phyloP scores from a whole-genome alignment of 1,139 yeast genomes.

The Barnettozyma hawaiiensis region DNA sequence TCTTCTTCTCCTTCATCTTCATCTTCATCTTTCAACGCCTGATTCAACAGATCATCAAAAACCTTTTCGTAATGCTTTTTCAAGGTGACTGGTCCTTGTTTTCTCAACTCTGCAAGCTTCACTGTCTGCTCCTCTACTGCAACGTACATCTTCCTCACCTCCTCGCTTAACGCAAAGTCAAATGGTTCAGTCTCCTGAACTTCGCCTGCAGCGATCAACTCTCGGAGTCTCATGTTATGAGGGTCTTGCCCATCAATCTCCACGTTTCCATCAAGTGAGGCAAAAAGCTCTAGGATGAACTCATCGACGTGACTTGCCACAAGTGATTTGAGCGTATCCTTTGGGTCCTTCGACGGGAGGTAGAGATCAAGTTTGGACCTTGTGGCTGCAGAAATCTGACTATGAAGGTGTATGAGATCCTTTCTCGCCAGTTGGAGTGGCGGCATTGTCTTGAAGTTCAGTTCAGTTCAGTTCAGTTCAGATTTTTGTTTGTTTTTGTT shows the following conservation, averaged over 20 bases:
- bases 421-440: conserved; percentile 40
- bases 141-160: conserved; percentile 45
- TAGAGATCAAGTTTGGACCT: conserved; percentile 41
- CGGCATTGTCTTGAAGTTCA: not conserved
- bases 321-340: conserved; percentile 18
- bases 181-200: conserved; percentile 48
- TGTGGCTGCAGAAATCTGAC: conserved; percentile 36
- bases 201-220: not conserved
- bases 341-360: conserved; percentile 36
- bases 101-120: conserved; percentile 45
- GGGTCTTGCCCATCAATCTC: conserved; percentile 20
- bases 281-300: conserved; percentile 23
- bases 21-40: conserved; percentile 20
- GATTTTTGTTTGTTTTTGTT: not conserved
- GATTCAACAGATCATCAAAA: conserved; percentile 21
- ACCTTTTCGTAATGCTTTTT: conserved; percentile 27
- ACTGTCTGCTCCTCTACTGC: conserved; percentile 55
- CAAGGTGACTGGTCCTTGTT: conserved; percentile 43
- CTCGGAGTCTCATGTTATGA: not conserved
- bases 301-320: conserved; percentile 20
- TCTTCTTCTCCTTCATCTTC: conserved; percentile 15
- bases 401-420: conserved; percentile 42
- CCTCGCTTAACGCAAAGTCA: conserved; percentile 51
- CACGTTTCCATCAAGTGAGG: conserved; percentile 15
- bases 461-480: not conserved